Evolutionary conservation across 2,329 filamentous ascomycete genomes (phyloP).

Genomic region (Penicillium sp.): DNA sequence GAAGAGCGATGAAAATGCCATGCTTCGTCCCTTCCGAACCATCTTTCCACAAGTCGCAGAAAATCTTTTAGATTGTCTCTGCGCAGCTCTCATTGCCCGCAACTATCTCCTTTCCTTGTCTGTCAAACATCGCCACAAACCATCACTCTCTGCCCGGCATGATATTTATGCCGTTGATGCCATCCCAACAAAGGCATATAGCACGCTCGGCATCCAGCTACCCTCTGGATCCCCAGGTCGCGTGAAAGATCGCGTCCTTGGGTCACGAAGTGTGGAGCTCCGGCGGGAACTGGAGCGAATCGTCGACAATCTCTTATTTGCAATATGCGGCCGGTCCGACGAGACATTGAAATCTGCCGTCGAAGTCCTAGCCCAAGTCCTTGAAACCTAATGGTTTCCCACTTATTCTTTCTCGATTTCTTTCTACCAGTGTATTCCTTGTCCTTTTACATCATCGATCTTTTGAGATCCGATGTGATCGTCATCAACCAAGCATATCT

Average conservation of each 20-base stretch:
- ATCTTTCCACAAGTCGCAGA: slow-evolving; percentile 34
- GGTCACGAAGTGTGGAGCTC: slow-evolving; percentile 29
- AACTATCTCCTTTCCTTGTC: slow-evolving; percentile 35
- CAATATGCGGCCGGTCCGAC: slow-evolving; percentile 33
- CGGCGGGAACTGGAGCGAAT: slow-evolving; percentile 30
- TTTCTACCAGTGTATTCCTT: not conserved
- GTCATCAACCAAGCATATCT: slow-evolving; percentile 3
- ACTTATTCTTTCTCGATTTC: slow-evolving; percentile 1
- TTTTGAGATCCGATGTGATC: slow-evolving; percentile 5
- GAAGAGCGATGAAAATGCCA: slow-evolving; percentile 32
- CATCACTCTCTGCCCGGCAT: slow-evolving; percentile 14
- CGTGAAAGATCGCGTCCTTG: slow-evolving; percentile 28
- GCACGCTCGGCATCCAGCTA: slow-evolving; percentile 31
- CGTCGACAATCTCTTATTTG: slow-evolving; percentile 34
- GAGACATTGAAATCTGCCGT: slow-evolving; percentile 35
- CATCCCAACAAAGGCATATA: slow-evolving; percentile 31
- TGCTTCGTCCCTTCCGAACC: slow-evolving; percentile 32
- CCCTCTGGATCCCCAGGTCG: slow-evolving; percentile 23
- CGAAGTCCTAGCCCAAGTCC: slow-evolving; percentile 35
- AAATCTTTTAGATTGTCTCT: slow-evolving; percentile 33
- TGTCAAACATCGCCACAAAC: slow-evolving; percentile 22
- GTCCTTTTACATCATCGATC: slow-evolving; percentile 3
- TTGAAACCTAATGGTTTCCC: slow-evolving; percentile 29
- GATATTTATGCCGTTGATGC: slow-evolving; percentile 24
- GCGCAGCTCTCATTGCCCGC: slow-evolving; percentile 34